Base-by-base conservation (phyloP, 208 protist species). In the Crithidia bombi region DNA sequence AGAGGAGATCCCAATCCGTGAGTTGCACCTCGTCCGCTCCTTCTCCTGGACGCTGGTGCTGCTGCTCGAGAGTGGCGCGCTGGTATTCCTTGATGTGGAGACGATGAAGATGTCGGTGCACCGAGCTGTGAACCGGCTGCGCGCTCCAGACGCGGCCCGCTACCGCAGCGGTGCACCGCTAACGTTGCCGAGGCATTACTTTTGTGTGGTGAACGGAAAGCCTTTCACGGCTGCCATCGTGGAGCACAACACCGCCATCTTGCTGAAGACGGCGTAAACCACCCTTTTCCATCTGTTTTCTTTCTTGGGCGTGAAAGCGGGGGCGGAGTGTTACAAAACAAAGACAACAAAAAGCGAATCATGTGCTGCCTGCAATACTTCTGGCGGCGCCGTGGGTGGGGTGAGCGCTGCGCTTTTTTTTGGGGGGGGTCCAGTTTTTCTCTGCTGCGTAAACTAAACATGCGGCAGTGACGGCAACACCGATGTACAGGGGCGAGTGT, bases 61-160 rank as follows among this genome's bases (percentile, higher is more conserved):
- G 26, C 68, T 90, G 26, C 75, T 95, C 30, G 82, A 90, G 63
- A 92, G 85, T 50, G 90, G 87, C 10, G 90, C 86, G 12, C 35
- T 93, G 7, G 49, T 93, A 5, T 83, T 91, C 14, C 55, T 95
- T 2, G 87, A 95, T 30, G 74, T 79, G 12, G 46, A 74, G 30
- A 81, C 79, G 33, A 89, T 95, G 87, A 71, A 79, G 33, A 36
- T 83, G 15, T 78, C 89, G 14, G 55, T 75, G 50, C 72, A 81
- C 44, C 73, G 78, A 39, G 28, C 82, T 3, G 51, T 78, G 36
- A 66, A 70, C 33, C 66, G 80, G 12, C 54, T 79, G 64, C 44
- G 69, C 3, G 65, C 69, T 19, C 68, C 75, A 15, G 64, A 71
- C 41, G 65, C 52, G n/a, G 55, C 47, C 25, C 54, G 68, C 21